Evolutionary conservation across 768 basidiomycete genomes (phyloP), one percentile per base, ranked within the genome.

Genomic region (Hydnum rufescens): DNA sequence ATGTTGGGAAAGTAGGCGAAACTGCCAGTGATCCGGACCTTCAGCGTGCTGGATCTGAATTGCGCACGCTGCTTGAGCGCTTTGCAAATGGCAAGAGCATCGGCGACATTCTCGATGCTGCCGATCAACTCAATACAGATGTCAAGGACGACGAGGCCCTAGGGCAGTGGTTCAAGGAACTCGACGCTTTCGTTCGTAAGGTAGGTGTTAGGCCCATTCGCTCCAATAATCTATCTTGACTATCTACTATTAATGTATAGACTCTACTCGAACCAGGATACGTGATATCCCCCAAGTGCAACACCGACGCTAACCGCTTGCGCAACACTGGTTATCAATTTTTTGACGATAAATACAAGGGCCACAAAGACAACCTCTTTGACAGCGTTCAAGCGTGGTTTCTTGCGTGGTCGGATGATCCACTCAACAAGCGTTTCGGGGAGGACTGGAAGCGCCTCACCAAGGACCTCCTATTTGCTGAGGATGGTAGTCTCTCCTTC

Each of bases 31-130:
- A 86, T 58, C 66, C 71, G 2, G 62, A 70, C 3, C 68, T 92
- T 60, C 67, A 74, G 46, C 65, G 70, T 32, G 72, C 82, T 8
- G 70, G 73, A 25, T 56, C 62, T 34, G 77, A 88, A 61, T 72
- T 90, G 28, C 78, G 85, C 44, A 80, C 77, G 1, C 70, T 96
- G 6, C 76, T 95, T 39, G 90, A 96, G 65, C 80, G 93, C 22
- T 90, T 97, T 63, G 92, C 92, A 4, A 80, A 86, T 59, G 75
- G 74, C 51, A 62, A 67, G 58, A 76, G 75, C 34, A 73, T 90
- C 65, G 69, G 79, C 53, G 64, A 71, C 29, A 73, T 93, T 54
- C 69, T 82, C 32, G 74, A 83, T 56, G 74, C 89, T 3, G 69
- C 82, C 36, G 71, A 80, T 58, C 72, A 71, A 2, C 70, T 99